Percentiles rank a stretch among this genome's conserved stretches.
phyloP scores from a whole-genome alignment of 345 rosid genomes.

The Sisymbrium altissimum region DNA sequence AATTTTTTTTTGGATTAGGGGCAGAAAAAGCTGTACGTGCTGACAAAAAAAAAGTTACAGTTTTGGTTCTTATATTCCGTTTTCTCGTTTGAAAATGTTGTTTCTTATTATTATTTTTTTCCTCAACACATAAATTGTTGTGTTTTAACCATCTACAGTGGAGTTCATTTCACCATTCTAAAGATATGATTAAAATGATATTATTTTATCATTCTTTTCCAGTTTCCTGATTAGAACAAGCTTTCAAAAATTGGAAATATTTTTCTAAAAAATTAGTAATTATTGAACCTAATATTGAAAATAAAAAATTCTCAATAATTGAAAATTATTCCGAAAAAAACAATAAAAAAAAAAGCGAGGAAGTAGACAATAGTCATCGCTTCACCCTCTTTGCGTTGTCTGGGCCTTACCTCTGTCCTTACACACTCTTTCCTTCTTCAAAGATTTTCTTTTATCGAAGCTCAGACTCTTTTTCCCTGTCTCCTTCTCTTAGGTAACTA shows the following conservation, averaged over 20 bases:
- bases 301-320: background rate
- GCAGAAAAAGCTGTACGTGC: no score
- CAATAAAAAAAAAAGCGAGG: background rate
- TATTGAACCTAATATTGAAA: background rate
- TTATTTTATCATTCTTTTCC: no score
- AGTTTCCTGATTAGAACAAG: no score
- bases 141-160: background rate
- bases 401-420: constrained; percentile 32
- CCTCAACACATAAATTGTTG: no score
- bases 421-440: constrained; percentile 30
- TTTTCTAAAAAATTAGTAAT: no score
- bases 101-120: no score
- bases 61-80: no score
- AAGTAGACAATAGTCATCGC: constrained; percentile 25
- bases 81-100: no score
- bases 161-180: background rate
- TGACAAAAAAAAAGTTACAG: no score
- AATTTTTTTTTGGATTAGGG: background rate
- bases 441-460: background rate
- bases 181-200: background rate
- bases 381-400: constrained; percentile 32
- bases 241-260: no score
- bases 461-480: constrained; percentile 9
- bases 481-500: constrained; percentile 15
- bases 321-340: background rate